Conservation (phyloP, 495 filamentous ascomycete species). For the Cercophora samala region DNA sequence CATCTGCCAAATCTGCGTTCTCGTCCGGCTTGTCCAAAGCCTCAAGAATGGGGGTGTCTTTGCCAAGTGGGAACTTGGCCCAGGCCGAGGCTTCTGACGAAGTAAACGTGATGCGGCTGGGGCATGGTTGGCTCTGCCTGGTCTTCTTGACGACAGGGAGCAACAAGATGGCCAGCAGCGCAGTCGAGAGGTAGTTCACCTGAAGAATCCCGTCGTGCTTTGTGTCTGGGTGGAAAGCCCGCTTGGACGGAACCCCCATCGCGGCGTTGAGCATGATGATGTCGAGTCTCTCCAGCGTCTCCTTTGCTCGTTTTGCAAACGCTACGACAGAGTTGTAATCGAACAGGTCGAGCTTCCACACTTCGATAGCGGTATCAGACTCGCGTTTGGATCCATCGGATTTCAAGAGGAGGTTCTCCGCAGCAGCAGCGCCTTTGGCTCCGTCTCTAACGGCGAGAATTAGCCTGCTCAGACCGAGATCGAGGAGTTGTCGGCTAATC, state of each 20-base stretch:
- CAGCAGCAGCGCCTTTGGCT: slow-evolving; percentile 42
- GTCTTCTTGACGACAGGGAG: slow-evolving; percentile 47
- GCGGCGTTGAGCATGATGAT: slow-evolving; percentile 56
- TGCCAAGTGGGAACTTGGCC: background rate
- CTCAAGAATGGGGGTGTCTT: slow-evolving; percentile 30
- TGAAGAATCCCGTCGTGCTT: slow-evolving; percentile 50
- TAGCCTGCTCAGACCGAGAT: slow-evolving; percentile 8
- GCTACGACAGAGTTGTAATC: slow-evolving; percentile 45
- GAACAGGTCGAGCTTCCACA: slow-evolving; percentile 54
- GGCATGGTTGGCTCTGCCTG: background rate
- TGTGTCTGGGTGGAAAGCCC: slow-evolving; percentile 36
- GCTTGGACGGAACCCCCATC: slow-evolving; percentile 20
- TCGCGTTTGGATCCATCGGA: slow-evolving; percentile 32
- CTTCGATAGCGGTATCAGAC: slow-evolving; percentile 36
- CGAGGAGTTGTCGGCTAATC: slow-evolving; percentile 37
- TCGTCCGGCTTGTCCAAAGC: slow-evolving; percentile 36
- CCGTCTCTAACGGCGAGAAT: slow-evolving; percentile 22
- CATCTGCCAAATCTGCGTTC: slow-evolving; percentile 22
- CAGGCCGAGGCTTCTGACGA: background rate
- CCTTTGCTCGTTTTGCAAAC: slow-evolving; percentile 41
- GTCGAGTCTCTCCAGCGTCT: slow-evolving; percentile 42
- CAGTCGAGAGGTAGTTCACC: slow-evolving; percentile 49
- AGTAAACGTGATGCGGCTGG: background rate
- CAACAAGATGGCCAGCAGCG: slow-evolving; percentile 48
- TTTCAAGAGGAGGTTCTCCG: slow-evolving; percentile 32